phyloP scores from a whole-genome alignment of 306 rosid genomes.

The Lagenaria siceraria region DNA sequence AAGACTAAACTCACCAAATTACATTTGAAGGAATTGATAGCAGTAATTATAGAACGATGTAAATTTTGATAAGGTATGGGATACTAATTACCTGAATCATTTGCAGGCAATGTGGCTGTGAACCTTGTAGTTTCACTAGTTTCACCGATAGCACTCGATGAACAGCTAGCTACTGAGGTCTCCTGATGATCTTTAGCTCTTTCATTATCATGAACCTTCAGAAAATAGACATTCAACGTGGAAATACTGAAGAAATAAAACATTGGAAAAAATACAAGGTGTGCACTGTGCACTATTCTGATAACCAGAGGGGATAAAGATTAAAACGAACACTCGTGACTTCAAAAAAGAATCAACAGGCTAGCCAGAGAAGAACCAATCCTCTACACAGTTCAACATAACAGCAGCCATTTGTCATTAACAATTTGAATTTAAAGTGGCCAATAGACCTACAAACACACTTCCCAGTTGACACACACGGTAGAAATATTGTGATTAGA shows the following conservation, averaged over 20 bases:
- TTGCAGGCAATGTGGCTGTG: conserved; percentile 16
- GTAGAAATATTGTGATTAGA: background rate
- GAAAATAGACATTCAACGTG: background rate
- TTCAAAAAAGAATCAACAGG: background rate
- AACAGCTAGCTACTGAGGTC: conserved; percentile 18
- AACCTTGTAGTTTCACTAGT: conserved; percentile 10
- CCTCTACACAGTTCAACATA: background rate
- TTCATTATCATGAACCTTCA: conserved; percentile 1
- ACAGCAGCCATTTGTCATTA: background rate
- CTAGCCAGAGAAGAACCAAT: background rate
- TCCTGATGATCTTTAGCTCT: background rate
- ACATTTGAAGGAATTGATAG: background rate
- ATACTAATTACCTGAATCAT: conserved; percentile 16
- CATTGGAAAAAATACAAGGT: background rate
- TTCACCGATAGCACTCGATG: conserved; percentile 1
- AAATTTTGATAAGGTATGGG: background rate
- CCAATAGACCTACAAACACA: background rate
- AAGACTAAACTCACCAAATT: background rate
- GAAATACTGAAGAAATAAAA: background rate
- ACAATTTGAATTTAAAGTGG: background rate
- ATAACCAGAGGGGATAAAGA: background rate
- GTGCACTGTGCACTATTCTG: background rate
- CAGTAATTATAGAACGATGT: background rate
- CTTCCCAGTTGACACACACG: background rate
- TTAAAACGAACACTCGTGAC: background rate